Percentiles rank a stretch among this genome's conserved stretches.
phyloP scores from a whole-genome alignment of 2,329 filamentous ascomycete genomes.

The Colletotrichum sansevieriae region DNA sequence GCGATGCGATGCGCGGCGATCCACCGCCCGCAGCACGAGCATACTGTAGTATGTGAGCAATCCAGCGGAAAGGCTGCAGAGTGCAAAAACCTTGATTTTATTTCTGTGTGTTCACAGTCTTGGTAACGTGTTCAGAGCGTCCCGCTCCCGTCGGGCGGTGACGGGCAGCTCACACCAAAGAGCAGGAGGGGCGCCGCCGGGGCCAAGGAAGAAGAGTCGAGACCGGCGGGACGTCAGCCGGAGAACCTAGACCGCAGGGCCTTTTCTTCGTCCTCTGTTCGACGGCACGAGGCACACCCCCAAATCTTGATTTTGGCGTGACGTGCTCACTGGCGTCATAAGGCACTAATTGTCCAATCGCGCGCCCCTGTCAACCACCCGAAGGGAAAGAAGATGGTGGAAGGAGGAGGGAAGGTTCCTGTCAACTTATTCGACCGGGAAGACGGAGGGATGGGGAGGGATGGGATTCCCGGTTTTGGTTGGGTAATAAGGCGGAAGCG shows the following conservation, averaged over 20 bases:
- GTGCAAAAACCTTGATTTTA: conserved; percentile 17
- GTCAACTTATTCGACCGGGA: conserved; percentile 4
- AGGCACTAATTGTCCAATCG: conserved; percentile 40
- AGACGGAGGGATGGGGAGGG: conserved; percentile 12
- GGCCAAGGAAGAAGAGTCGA: conserved; percentile 6
- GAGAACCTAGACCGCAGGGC: conserved; percentile 15
- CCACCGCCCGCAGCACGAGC: conserved; percentile 1
- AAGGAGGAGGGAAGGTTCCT: conserved; percentile 9
- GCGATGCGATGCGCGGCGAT: neutral
- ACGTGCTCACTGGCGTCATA: conserved; percentile 43
- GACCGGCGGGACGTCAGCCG: conserved; percentile 18
- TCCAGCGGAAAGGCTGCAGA: neutral
- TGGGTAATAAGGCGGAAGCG: neutral
- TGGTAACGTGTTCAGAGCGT: no score
- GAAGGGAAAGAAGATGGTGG: conserved; percentile 24
- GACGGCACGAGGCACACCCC: conserved; percentile 8
- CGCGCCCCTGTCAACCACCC: conserved; percentile 29
- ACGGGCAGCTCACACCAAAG: conserved; percentile 5
- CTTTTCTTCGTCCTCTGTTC: neutral
- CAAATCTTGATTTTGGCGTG: conserved; percentile 42
- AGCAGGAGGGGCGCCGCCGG: neutral
- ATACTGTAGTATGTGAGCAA: neutral
- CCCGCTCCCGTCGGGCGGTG: neutral
- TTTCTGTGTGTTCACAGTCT: no score
- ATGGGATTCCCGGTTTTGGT: conserved; percentile 11